phyloP scores from a whole-genome alignment of 305 asterid genomes.

The Ajuga reptans region DNA sequence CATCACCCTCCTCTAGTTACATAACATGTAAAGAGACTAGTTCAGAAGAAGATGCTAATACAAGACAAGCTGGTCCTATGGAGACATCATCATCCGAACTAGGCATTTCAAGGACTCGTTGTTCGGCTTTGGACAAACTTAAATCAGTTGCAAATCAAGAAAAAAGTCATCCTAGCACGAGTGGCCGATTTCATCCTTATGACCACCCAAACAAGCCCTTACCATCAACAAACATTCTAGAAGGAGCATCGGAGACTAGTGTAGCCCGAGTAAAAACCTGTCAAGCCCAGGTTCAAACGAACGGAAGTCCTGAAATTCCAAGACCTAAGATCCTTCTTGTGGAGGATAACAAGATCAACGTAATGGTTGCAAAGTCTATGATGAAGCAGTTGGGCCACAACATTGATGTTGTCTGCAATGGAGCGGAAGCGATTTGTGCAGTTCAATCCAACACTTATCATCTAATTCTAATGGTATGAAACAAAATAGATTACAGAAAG shows the following conservation, averaged over 20 bases:
- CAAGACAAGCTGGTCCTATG: constrained; percentile 24
- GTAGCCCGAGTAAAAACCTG: constrained; percentile 19
- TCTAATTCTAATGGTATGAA: constrained; percentile 68
- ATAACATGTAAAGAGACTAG: constrained; percentile 31
- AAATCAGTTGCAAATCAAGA: constrained; percentile 18
- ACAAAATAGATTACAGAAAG: neutral
- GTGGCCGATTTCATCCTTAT: constrained; percentile 18
- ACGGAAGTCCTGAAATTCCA: constrained; percentile 22
- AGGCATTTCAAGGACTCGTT: constrained; percentile 17
- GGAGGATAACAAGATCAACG: constrained; percentile 73
- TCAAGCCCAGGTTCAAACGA: constrained; percentile 22
- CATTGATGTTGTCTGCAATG: constrained; percentile 59
- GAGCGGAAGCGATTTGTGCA: constrained; percentile 69
- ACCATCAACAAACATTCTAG: constrained; percentile 10
- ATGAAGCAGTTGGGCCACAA: constrained; percentile 78
- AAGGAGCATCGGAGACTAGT: constrained; percentile 26
- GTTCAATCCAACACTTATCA: constrained; percentile 45
- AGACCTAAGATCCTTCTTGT: constrained; percentile 80
- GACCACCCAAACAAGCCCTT: constrained; percentile 22
- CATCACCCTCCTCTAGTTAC: constrained; percentile 33
- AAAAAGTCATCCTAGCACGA: constrained; percentile 1
- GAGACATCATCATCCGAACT: constrained; percentile 29
- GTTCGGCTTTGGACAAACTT: constrained; percentile 19
- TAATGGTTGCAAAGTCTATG: constrained; percentile 75
- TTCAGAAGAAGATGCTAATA: constrained; percentile 39